Conservation (phyloP, 192 early-diverging fungal genomes). For the Kickxella alabastrina region DNA sequence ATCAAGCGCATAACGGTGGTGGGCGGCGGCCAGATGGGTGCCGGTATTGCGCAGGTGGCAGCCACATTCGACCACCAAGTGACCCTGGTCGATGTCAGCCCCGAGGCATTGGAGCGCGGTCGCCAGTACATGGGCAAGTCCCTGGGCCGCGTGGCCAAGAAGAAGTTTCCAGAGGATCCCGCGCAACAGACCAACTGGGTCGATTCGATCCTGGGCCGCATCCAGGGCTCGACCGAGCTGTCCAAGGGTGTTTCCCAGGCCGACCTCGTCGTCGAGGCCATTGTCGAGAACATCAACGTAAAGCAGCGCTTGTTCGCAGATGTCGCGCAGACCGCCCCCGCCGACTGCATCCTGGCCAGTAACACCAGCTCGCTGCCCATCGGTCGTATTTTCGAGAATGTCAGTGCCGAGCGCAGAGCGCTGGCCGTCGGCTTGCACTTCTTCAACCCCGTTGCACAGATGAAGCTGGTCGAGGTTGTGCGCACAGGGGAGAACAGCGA, state of each 20-base stretch:
- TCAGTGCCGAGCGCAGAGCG: constrained; percentile 49
- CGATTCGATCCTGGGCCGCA: constrained; percentile 63
- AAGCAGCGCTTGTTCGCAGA: constrained; percentile 80
- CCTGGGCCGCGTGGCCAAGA: constrained; percentile 83
- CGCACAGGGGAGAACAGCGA: constrained; percentile 61
- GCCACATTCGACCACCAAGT: constrained; percentile 77
- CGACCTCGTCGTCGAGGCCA: constrained; percentile 91
- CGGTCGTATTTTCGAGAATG: constrained; percentile 68
- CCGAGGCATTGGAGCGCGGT: constrained; percentile 72
- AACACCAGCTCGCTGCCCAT: constrained; percentile 94
- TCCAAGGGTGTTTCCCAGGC: constrained; percentile 57
- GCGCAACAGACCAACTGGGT: constrained; percentile 61
- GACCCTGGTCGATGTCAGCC: constrained; percentile 79
- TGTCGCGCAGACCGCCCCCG: constrained; percentile 70
- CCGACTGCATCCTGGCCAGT: constrained; percentile 74
- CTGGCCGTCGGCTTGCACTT: constrained; percentile 89
- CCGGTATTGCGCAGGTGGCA: constrained; percentile 85
- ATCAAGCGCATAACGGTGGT: constrained; percentile 67
- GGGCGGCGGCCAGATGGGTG: constrained; percentile 85
- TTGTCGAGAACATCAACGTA: constrained; percentile 87
- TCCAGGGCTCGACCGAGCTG: constrained; percentile 65
- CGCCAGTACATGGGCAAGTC: constrained; percentile 80
- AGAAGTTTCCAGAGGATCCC: constrained; percentile 75
- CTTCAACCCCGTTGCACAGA: constrained; percentile 98
- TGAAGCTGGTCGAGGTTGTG: constrained; percentile 97